Evolutionary conservation across 2,329 filamentous ascomycete genomes (phyloP).

Genomic region (Aspergillus clavatus): DNA sequence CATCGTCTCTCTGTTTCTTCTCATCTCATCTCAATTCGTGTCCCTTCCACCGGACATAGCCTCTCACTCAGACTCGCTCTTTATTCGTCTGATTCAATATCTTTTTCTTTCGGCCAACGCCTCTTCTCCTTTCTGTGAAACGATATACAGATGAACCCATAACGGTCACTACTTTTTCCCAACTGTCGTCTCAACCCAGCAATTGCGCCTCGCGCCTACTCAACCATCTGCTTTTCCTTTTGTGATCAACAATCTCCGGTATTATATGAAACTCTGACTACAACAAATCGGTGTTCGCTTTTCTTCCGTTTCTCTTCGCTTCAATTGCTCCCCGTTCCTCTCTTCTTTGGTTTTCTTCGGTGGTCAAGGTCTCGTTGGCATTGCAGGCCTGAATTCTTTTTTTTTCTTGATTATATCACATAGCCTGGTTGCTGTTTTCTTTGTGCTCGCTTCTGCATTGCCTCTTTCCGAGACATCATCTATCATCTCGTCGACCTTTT

Average conservation of each 20-base stretch:
- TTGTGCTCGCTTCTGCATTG: constrained; percentile 17
- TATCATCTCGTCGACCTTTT: constrained; percentile 11
- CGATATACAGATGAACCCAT: constrained; percentile 39
- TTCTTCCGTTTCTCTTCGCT: constrained; percentile 13
- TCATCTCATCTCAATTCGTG: constrained; percentile 8
- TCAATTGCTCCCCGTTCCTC: constrained; percentile 16
- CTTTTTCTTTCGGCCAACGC: constrained; percentile 6
- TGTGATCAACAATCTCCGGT: constrained; percentile 23
- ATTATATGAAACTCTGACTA: constrained; percentile 27
- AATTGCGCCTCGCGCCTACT: constrained; percentile 24
- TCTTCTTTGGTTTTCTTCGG: constrained; percentile 21
- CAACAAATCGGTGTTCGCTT: constrained; percentile 17
- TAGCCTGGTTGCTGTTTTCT: constrained; percentile 29
- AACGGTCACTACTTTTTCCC: constrained; percentile 37
- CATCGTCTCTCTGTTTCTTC: constrained; percentile 16
- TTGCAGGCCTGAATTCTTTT: constrained; percentile 20
- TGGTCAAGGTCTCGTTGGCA: constrained; percentile 19
- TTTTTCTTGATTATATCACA: constrained; percentile 24
- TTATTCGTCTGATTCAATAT: constrained; percentile 16
- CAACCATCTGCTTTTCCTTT: constrained; percentile 23
- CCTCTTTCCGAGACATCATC: constrained; percentile 12
- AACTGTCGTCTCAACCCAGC: constrained; percentile 26
- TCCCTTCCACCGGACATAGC: constrained; percentile 14
- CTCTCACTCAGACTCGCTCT: constrained; percentile 21
- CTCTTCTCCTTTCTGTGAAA: constrained; percentile 24